Conservation (phyloP, 768 basidiomycete genomes). For the Xerocomellus intermedius region DNA sequence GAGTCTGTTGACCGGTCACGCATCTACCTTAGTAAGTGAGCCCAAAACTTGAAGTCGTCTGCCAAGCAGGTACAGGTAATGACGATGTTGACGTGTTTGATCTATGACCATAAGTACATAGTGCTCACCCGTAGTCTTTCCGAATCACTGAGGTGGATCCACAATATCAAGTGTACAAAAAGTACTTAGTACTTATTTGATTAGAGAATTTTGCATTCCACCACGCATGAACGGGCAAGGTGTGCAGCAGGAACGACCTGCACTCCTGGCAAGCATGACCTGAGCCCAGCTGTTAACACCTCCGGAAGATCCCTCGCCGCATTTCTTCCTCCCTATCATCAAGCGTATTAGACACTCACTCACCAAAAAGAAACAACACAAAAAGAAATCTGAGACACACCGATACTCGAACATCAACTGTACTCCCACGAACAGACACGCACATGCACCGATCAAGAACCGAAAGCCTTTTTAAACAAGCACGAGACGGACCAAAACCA, state of each 20-base stretch:
- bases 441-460: conserved; percentile 61
- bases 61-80: background rate
- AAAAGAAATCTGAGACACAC: conserved; percentile 40
- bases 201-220: no score
- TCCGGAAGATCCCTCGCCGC: conserved; percentile 56
- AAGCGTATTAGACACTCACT: background rate
- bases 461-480: conserved; percentile 46
- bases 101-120: background rate
- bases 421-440: conserved; percentile 72
- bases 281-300: conserved; percentile 36
- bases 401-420: conserved; percentile 98
- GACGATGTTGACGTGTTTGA: background rate
- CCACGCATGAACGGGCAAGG: background rate
- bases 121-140: background rate
- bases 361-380: background rate
- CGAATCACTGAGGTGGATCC: background rate
- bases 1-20: background rate
- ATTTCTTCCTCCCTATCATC: conserved; percentile 66
- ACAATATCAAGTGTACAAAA: no score
- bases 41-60: background rate
- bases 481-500: background rate
- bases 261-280: background rate
- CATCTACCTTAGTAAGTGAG: background rate
- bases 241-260: background rate
- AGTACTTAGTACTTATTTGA: no score